Conservation (phyloP, 2,329 filamentous ascomycete genomes). For the Tolypocladium pustulatum region DNA sequence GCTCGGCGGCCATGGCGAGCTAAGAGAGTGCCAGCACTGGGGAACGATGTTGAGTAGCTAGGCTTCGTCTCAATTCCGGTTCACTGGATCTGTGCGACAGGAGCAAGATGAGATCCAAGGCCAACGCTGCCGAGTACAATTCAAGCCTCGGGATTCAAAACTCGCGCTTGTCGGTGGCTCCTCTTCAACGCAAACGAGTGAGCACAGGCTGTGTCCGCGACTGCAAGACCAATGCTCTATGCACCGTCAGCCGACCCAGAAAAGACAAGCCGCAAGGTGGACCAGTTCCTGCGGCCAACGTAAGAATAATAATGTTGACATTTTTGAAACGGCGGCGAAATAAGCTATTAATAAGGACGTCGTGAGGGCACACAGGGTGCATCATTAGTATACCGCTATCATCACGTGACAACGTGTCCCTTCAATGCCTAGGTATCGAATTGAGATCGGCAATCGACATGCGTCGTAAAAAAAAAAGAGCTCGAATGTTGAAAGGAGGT, state of each 20-base stretch:
- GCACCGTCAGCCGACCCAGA: background rate
- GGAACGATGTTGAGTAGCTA: background rate
- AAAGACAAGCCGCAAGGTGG: background rate
- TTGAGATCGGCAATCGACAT: background rate
- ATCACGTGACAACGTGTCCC: background rate
- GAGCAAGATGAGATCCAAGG: background rate
- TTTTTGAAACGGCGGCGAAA: background rate
- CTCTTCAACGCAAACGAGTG: background rate
- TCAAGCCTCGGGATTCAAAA: background rate
- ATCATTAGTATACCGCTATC: background rate
- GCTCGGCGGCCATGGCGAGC: slow-evolving; percentile 23
- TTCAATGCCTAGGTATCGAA: background rate
- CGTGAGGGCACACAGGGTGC: background rate
- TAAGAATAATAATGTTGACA: background rate
- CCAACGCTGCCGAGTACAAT: background rate
- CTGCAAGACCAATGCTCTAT: background rate
- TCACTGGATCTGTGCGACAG: background rate
- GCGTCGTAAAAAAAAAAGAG: background rate
- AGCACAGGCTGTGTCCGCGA: background rate
- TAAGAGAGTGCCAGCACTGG: background rate
- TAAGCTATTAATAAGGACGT: background rate
- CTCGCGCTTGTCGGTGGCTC: background rate
- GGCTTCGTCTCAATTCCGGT: background rate
- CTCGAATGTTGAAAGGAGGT: background rate
- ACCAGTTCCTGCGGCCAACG: background rate